Percentiles rank a stretch among this genome's conserved stretches.
Conservation (phyloP, 345 rosid species). For the Citrus cavaleriei region DNA sequence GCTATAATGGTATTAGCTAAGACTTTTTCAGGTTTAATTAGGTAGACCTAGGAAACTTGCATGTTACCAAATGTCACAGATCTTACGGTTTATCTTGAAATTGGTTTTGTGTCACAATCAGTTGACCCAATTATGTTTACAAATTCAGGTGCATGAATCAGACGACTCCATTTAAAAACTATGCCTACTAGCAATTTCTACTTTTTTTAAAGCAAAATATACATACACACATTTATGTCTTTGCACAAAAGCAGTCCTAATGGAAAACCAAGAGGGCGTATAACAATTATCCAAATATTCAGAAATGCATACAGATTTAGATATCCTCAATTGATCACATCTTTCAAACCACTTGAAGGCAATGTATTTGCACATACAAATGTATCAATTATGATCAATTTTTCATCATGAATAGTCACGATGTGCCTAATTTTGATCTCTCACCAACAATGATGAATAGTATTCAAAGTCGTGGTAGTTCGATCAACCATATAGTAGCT, state of each 20-base stretch:
- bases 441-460: slow-evolving; percentile 20
- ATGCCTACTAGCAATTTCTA: too few relatives aligned
- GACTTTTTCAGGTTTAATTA: slow-evolving; percentile 1
- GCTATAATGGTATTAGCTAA: background rate
- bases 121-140: slow-evolving; percentile 11
- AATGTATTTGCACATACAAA: background rate
- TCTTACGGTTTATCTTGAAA: slow-evolving; percentile 9
- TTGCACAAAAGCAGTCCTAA: background rate
- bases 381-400: too few relatives aligned
- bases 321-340: too few relatives aligned
- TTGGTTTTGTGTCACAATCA: slow-evolving; percentile 19
- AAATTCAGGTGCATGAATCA: background rate
- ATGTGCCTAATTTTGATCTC: background rate
- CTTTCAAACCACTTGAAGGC: too few relatives aligned
- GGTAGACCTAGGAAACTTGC: slow-evolving; percentile 28
- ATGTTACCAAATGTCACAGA: slow-evolving; percentile 20
- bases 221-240: background rate
- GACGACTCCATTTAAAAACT: background rate
- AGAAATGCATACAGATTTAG: too few relatives aligned
- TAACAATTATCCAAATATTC: too few relatives aligned
- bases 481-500: slow-evolving; percentile 4
- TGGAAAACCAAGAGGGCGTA: background rate
- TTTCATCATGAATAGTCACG: background rate
- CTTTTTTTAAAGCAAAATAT: too few relatives aligned
- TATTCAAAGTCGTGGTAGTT: slow-evolving; percentile 12